These are phyloP conservation scores for Cercospora beticola DNA, from an alignment of 2,329 filamentous ascomycete genomes.

Conservation along the genomic window DNA sequence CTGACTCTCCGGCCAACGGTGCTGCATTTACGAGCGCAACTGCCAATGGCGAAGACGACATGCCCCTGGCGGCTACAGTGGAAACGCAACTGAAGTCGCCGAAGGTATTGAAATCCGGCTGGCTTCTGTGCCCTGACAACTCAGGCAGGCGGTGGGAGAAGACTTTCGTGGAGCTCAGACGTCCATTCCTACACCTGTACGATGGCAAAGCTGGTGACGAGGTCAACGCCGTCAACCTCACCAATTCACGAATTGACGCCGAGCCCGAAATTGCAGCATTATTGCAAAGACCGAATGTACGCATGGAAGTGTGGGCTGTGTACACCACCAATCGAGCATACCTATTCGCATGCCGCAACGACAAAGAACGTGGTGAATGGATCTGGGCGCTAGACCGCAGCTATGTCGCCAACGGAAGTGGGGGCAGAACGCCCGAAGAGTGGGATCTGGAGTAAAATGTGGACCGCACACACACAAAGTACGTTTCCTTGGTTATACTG, in stretches of 20 bases:
- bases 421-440: conserved; percentile 27
- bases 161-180: conserved; percentile 86
- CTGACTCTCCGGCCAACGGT: conserved; percentile 67
- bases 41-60: conserved; percentile 38
- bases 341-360: conserved; percentile 85
- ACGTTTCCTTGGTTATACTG: background rate
- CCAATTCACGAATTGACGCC: conserved; percentile 87
- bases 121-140: conserved; percentile 75
- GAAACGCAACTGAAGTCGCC: conserved; percentile 75
- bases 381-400: conserved; percentile 92
- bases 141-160: conserved; percentile 83
- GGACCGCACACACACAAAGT: background rate
- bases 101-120: conserved; percentile 75
- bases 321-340: conserved; percentile 91
- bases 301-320: conserved; percentile 73
- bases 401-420: conserved; percentile 49
- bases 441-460: conserved; percentile 12
- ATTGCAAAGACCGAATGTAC: conserved; percentile 48
- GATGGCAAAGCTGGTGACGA: conserved; percentile 79
- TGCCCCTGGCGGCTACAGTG: conserved; percentile 73
- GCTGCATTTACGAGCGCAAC: conserved; percentile 41
- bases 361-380: conserved; percentile 95
- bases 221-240: conserved; percentile 81
- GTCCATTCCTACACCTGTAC: conserved; percentile 90
- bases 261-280: conserved; percentile 83